phyloP scores from a whole-genome alignment of 2,329 filamentous ascomycete species.

The Aspergillus arachidicola region DNA sequence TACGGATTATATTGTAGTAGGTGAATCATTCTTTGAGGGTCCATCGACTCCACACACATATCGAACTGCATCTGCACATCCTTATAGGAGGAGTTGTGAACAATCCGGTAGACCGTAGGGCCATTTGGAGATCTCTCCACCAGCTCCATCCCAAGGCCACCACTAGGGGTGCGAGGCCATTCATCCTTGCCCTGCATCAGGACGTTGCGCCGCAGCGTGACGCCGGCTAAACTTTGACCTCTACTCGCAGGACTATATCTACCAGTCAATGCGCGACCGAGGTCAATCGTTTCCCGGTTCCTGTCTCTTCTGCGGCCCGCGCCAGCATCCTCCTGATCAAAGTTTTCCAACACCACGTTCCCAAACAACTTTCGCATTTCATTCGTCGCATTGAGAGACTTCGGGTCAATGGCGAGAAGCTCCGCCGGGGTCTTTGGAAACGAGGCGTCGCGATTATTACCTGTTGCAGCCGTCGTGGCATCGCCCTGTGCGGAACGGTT shows the following conservation, averaged over 20 bases:
- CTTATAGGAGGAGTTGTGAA: constrained; percentile 75
- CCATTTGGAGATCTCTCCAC: constrained; percentile 59
- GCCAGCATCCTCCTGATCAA: constrained; percentile 52
- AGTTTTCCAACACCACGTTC: constrained; percentile 62
- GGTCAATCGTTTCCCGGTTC: constrained; percentile 49
- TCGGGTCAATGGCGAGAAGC: constrained; percentile 65
- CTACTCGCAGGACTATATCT: constrained; percentile 57
- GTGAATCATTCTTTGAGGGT: constrained; percentile 79
- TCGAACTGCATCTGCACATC: constrained; percentile 76
- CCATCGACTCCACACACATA: constrained; percentile 75
- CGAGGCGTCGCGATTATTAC: constrained; percentile 36
- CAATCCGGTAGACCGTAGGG: constrained; percentile 73
- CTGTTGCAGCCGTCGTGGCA: constrained; percentile 32
- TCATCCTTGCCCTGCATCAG: constrained; percentile 86
- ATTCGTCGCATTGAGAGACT: constrained; percentile 80
- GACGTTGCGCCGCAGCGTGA: constrained; percentile 74
- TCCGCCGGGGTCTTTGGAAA: constrained; percentile 49
- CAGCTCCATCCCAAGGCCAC: constrained; percentile 81
- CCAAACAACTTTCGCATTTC: constrained; percentile 85
- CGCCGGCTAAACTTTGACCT: constrained; percentile 67
- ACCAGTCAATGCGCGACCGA: constrained; percentile 59
- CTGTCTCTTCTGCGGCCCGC: constrained; percentile 58
- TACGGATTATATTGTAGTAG: constrained; percentile 78
- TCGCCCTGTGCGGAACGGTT: constrained; percentile 16
- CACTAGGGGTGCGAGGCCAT: constrained; percentile 78